These are phyloP conservation scores for Penicillium herquei DNA, from an alignment of 495 filamentous ascomycete species.

Conservation along the genomic window DNA sequence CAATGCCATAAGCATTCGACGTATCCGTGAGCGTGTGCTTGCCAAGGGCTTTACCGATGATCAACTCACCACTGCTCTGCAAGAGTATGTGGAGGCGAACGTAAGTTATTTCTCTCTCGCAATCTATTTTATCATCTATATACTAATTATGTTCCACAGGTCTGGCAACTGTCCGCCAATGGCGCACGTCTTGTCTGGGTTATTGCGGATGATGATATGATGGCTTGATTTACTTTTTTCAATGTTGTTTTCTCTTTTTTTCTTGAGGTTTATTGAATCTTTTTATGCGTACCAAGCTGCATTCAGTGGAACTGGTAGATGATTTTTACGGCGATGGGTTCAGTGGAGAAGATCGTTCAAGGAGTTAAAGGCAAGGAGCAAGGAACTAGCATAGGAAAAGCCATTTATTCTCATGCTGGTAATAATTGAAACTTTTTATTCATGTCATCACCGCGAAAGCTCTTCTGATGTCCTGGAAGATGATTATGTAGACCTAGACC, in stretches of 20 bases:
- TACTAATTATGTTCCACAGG: conserved; percentile 48
- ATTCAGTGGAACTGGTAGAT: conserved; percentile 24
- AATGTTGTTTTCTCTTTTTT: conserved; percentile 13
- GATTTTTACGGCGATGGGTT: conserved; percentile 18
- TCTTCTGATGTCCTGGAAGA: no score
- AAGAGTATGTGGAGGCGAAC: conserved; percentile 84
- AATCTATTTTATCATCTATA: not conserved
- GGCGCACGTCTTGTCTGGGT: conserved; percentile 85
- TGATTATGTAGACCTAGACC: no score
- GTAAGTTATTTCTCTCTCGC: conserved; percentile 57
- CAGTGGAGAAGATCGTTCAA: no score
- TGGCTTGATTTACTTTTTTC: conserved; percentile 30
- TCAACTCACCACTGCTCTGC: conserved; percentile 79
- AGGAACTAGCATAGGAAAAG: not conserved
- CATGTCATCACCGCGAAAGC: no score
- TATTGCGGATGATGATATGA: conserved; percentile 59
- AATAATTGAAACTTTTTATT: not conserved
- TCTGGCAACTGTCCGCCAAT: conserved; percentile 92
- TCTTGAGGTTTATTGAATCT: not conserved
- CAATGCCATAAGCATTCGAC: conserved; percentile 79
- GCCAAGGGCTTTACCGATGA: conserved; percentile 96
- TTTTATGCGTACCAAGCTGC: conserved; percentile 20
- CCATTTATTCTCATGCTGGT: not conserved
- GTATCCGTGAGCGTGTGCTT: conserved; percentile 83
- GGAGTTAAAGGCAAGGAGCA: conserved; percentile 17